phyloP scores from a whole-genome alignment of 2,329 filamentous ascomycete species.

The Remersonia thermophila region DNA sequence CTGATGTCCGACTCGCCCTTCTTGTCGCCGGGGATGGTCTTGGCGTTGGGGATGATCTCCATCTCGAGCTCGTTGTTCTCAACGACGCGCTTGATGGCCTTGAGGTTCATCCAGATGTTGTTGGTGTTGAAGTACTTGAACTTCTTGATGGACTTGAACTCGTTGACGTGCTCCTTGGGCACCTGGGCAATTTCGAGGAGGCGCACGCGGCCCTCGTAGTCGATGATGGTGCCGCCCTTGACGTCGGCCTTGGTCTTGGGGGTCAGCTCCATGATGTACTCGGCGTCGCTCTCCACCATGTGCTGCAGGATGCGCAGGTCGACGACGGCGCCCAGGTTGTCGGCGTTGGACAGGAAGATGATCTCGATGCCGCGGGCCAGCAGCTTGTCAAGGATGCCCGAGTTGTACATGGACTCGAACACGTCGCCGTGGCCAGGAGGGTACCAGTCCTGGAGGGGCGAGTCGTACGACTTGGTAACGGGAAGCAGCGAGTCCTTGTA shows the following conservation, averaged over 20 bases:
- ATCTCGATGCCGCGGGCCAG: slow-evolving; percentile 92
- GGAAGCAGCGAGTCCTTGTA: slow-evolving; percentile 96
- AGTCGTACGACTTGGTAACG: slow-evolving; percentile 79
- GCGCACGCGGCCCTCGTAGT: slow-evolving; percentile 94
- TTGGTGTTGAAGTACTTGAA: slow-evolving; percentile 99
- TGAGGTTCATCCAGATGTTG: slow-evolving; percentile 99
- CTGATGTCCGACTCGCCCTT: slow-evolving; percentile 98
- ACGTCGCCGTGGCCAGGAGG: slow-evolving; percentile 98
- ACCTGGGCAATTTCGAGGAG: slow-evolving; percentile 98
- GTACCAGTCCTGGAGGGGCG: slow-evolving; percentile 93
- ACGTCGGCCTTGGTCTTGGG: slow-evolving; percentile 99
- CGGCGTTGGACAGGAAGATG: slow-evolving; percentile 97
- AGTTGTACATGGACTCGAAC: slow-evolving; percentile 99
- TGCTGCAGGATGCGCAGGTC: slow-evolving; percentile 97
- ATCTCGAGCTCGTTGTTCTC: slow-evolving; percentile 97
- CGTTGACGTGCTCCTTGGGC: slow-evolving; percentile 98
- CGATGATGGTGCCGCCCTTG: slow-evolving; percentile 99
- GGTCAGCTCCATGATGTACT: slow-evolving; percentile 99
- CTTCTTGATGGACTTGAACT: slow-evolving; percentile 99
- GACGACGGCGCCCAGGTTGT: slow-evolving; percentile 95
- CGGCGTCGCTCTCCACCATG: slow-evolving; percentile 93
- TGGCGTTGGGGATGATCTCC: slow-evolving; percentile 99
- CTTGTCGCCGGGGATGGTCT: slow-evolving; percentile 97
- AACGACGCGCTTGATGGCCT: slow-evolving; percentile 95
- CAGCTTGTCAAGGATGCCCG: slow-evolving; percentile 91